phyloP scores from a whole-genome alignment of 1,284 basidiomycete genomes.

The Cryptococcus sp. region DNA sequence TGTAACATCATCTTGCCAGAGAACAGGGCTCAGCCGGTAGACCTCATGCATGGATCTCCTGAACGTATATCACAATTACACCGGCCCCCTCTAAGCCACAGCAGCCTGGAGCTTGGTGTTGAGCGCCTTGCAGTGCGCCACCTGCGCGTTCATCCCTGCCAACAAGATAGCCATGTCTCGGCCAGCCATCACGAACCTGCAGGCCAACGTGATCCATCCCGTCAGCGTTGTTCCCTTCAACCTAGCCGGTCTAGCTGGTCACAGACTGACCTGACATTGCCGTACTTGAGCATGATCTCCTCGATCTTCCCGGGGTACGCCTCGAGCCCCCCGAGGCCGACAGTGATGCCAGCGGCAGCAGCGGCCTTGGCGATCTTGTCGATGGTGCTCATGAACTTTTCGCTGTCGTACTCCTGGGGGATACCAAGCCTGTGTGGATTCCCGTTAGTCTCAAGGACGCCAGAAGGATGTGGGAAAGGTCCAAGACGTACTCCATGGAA shows the following conservation, averaged over 20 bases:
- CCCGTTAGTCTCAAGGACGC: background rate
- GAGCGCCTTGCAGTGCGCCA: background rate
- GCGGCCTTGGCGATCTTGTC: conserved; percentile 22
- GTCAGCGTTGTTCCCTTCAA: too few relatives aligned
- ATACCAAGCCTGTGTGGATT: conserved; percentile 21
- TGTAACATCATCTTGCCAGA: background rate
- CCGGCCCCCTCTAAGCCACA: background rate
- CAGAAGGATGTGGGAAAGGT: background rate
- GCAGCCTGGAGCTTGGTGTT: background rate
- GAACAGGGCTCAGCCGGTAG: background rate
- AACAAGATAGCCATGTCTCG: conserved; percentile 23
- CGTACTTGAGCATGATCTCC: conserved; percentile 9
- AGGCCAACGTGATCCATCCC: background rate
- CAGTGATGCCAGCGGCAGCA: conserved; percentile 15
- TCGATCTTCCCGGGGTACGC: conserved; percentile 13
- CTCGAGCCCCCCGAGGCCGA: conserved; percentile 28
- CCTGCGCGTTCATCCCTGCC: conserved; percentile 21
- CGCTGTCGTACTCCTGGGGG: conserved; percentile 23
- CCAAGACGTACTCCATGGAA: conserved; percentile 24
- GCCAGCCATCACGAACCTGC: conserved; percentile 27
- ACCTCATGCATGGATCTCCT: background rate
- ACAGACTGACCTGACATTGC: conserved; percentile 14
- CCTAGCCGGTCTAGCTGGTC: background rate
- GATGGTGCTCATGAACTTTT: conserved; percentile 17
- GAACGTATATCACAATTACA: background rate